These are phyloP conservation scores for Heimioporus retisporus DNA, from an alignment of 1,284 basidiomycete genomes.

Conservation along the genomic window DNA sequence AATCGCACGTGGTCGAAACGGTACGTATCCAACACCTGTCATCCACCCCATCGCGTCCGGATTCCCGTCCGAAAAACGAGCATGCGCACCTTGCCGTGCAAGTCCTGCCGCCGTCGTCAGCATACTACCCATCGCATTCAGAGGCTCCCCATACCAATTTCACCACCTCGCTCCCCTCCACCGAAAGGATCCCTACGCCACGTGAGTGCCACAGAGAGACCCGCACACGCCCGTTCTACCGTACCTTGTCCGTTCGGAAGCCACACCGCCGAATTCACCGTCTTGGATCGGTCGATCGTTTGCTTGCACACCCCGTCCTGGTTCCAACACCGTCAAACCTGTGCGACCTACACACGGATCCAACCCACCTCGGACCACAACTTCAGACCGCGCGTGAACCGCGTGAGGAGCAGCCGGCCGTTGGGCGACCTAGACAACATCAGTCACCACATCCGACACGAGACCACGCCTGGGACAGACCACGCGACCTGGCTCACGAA, in stretches of 20 bases:
- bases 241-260: conserved; percentile 72
- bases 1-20: conserved; percentile 74
- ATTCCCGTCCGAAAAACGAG: no score
- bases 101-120: conserved; percentile 53
- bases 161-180: conserved; percentile 62
- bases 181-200: conserved; percentile 47
- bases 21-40: conserved; percentile 62
- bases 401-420: conserved; percentile 71
- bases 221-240: background rate
- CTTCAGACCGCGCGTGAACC: conserved; percentile 74
- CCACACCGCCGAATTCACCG: conserved; percentile 78
- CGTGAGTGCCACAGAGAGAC: background rate
- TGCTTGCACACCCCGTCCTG: conserved; percentile 79
- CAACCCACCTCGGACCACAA: conserved; percentile 74
- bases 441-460: background rate
- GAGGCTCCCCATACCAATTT: conserved; percentile 53
- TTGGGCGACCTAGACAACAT: conserved; percentile 63
- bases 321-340: conserved; percentile 3
- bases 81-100: conserved; percentile 55
- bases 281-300: conserved; percentile 71
- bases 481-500: conserved; percentile 86
- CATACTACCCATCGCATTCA: background rate
- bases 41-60: no score
- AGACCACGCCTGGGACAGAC: conserved; percentile 42
- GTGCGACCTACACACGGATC: background rate